Percentiles rank a stretch among this genome's conserved stretches.
phyloP scores from a whole-genome alignment of 768 basidiomycete genomes.

The Termitomyces titanicus region DNA sequence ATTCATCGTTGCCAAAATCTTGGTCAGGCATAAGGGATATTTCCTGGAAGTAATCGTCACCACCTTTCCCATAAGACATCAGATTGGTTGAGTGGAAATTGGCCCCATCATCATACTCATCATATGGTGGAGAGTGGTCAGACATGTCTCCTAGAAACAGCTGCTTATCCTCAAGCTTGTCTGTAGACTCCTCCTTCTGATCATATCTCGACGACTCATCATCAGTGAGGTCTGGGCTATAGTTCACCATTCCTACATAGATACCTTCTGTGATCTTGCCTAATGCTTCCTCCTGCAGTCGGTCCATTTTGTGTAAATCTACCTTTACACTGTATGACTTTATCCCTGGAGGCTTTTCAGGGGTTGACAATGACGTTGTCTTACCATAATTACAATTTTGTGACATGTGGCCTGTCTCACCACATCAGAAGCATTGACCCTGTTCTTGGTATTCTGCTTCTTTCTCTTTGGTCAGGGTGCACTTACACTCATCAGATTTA shows the following conservation, averaged over 20 bases:
- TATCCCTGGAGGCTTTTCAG: background rate
- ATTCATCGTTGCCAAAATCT: too few relatives aligned
- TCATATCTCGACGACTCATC: too few relatives aligned
- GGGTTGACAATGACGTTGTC: background rate
- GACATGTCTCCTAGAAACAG: too few relatives aligned
- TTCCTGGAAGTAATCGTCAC: too few relatives aligned
- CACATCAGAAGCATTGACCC: slow-evolving; percentile 7
- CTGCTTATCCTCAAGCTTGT: too few relatives aligned
- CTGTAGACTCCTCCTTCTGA: too few relatives aligned
- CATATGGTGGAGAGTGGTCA: too few relatives aligned
- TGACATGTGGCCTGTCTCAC: slow-evolving; percentile 2
- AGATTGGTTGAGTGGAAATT: too few relatives aligned
- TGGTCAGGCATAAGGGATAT: too few relatives aligned
- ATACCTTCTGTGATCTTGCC: background rate
- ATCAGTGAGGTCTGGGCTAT: background rate
- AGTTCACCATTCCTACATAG: background rate
- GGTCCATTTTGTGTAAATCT: background rate
- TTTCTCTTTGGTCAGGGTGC: background rate
- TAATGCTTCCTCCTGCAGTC: background rate
- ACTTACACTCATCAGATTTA: background rate
- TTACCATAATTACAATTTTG: background rate
- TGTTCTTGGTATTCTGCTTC: slow-evolving; percentile 4
- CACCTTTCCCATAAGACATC: too few relatives aligned
- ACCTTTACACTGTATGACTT: background rate
- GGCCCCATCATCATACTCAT: too few relatives aligned